phyloP scores from a whole-genome alignment of 2,329 filamentous ascomycete species.

The Ophiostoma perfectum region DNA sequence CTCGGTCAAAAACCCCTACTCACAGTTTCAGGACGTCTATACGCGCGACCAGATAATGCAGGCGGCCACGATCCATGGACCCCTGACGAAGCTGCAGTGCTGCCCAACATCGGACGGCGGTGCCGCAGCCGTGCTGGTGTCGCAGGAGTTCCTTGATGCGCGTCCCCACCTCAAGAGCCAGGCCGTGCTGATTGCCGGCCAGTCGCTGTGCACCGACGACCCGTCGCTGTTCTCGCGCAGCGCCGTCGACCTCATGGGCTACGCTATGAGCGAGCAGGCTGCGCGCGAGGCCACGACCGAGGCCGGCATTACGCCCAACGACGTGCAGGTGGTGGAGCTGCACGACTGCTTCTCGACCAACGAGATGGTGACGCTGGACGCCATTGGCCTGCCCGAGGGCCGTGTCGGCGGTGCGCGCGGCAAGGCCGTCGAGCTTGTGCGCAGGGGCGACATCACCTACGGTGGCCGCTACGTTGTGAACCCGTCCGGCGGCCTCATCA shows the following conservation, averaged over 20 bases:
- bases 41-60: constrained; percentile 74
- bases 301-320: constrained; percentile 60
- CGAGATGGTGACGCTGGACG: constrained; percentile 86
- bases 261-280: constrained; percentile 73
- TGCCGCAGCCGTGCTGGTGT: constrained; percentile 83
- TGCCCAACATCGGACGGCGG: constrained; percentile 93
- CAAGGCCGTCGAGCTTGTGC: constrained; percentile 87
- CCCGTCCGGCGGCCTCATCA: constrained; percentile 89
- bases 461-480: constrained; percentile 80
- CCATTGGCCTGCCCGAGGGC: constrained; percentile 67
- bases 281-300: constrained; percentile 65
- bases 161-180: constrained; percentile 75
- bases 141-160: constrained; percentile 78
- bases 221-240: constrained; percentile 71
- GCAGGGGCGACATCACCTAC: constrained; percentile 84
- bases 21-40: constrained; percentile 94
- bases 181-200: constrained; percentile 84
- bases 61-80: constrained; percentile 71
- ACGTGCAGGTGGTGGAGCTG: constrained; percentile 81
- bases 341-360: constrained; percentile 98
- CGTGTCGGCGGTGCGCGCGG: constrained; percentile 79
- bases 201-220: constrained; percentile 79
- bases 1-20: constrained; percentile 88
- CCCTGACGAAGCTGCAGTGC: constrained; percentile 96
- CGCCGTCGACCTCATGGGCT: constrained; percentile 84